Evolutionary conservation across 2,329 filamentous ascomycete genomes (phyloP).

Genomic region (Talaromyces sp.): DNA sequence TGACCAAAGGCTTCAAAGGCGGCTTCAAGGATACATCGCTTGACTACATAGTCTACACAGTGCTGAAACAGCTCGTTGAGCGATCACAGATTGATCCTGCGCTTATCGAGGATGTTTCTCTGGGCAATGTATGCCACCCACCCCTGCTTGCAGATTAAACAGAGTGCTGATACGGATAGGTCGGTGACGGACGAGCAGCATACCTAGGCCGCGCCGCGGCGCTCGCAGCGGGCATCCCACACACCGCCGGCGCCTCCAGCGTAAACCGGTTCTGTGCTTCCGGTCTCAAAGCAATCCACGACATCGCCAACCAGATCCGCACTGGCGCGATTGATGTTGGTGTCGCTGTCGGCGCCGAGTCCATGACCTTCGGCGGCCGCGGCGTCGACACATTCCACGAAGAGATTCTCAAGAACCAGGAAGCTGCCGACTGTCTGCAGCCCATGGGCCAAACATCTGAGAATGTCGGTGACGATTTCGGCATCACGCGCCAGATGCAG

Average conservation of each 20-base stretch:
- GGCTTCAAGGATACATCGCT: constrained; percentile 91
- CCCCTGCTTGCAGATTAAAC: constrained; percentile 18
- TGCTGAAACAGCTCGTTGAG: constrained; percentile 71
- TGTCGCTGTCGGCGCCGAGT: constrained; percentile 82
- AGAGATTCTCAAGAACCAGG: constrained; percentile 70
- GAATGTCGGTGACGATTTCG: constrained; percentile 90
- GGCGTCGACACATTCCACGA: constrained; percentile 72
- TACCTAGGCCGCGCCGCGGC: constrained; percentile 88
- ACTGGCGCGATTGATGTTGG: constrained; percentile 80
- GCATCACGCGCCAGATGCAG: constrained; percentile 73
- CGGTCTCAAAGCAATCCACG: constrained; percentile 89
- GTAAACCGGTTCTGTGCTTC: constrained; percentile 98
- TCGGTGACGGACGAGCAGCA: constrained; percentile 78
- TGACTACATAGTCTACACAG: constrained; percentile 78
- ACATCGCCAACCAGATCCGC: constrained; percentile 85
- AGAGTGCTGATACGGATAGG: constrained; percentile 42
- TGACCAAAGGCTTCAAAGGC: constrained; percentile 85
- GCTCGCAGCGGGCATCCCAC: constrained; percentile 89
- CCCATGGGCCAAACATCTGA: constrained; percentile 98
- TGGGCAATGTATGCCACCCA: constrained; percentile 72
- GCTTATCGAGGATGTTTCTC: constrained; percentile 82
- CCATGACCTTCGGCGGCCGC: constrained; percentile 76
- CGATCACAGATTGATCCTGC: constrained; percentile 74
- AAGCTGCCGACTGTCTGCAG: constrained; percentile 81
- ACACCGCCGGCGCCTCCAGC: constrained; percentile 75